These are phyloP conservation scores for Fusarium sp. DNA, from an alignment of 2,329 filamentous ascomycete species.

Conservation along the genomic window DNA sequence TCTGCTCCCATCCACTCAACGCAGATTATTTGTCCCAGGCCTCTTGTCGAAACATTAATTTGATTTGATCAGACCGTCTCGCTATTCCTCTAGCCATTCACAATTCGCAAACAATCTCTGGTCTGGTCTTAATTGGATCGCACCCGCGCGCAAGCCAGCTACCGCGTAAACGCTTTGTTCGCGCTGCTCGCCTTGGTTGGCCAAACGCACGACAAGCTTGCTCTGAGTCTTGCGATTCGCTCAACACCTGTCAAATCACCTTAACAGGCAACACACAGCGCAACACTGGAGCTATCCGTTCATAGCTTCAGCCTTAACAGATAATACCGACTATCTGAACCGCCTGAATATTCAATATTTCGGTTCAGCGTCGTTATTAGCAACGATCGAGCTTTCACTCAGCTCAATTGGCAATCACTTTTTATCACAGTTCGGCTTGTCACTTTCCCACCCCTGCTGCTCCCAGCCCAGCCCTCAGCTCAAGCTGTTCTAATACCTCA, in stretches of 20 bases:
- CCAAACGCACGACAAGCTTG: slow-evolving; percentile 23
- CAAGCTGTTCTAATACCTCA: slow-evolving; percentile 11
- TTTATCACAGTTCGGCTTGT: slow-evolving; percentile 14
- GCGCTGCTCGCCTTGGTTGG: slow-evolving; percentile 4
- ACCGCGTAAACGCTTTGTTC: slow-evolving; percentile 33
- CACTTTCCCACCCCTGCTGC: neutral
- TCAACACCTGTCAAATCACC: slow-evolving; percentile 31
- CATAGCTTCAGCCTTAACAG: slow-evolving; percentile 1
- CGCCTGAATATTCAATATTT: slow-evolving; percentile 1
- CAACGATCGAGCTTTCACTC: neutral
- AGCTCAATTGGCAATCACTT: slow-evolving; percentile 6
- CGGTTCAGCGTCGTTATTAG: neutral
- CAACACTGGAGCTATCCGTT: slow-evolving; percentile 11
- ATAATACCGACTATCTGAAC: slow-evolving; percentile 4
- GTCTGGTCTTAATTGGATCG: slow-evolving; percentile 44
- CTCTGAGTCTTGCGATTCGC: slow-evolving; percentile 31
- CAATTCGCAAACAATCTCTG: slow-evolving; percentile 41
- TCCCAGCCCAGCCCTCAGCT: slow-evolving; percentile 6
- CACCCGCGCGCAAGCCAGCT: slow-evolving; percentile 30
- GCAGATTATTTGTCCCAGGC: slow-evolving; percentile 48
- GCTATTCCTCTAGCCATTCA: slow-evolving; percentile 46
- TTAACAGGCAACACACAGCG: slow-evolving; percentile 33
- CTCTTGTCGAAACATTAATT: slow-evolving; percentile 44
- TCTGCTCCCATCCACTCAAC: slow-evolving; percentile 53
- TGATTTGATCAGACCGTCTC: slow-evolving; percentile 33